Conservation (phyloP, 139 green algal species). For the Chlamydomonas incerta region DNA sequence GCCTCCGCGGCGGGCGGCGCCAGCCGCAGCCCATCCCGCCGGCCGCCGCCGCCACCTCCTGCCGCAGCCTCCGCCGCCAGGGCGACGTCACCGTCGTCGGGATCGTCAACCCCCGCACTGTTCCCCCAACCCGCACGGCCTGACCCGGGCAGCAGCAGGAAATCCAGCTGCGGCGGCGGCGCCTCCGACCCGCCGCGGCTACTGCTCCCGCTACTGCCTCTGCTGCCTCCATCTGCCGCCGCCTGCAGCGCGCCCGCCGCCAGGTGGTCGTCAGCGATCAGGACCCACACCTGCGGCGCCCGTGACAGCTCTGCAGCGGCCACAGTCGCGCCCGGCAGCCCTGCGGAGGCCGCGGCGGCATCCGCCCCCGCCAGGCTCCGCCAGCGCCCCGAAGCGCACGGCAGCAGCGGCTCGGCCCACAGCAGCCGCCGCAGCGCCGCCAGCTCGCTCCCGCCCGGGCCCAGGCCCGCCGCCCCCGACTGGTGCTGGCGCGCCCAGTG, state of each 20-base stretch:
- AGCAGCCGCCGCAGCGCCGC: neutral
- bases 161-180: neutral
- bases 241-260: constrained; percentile 9
- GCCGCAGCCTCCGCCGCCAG: too few species aligned
- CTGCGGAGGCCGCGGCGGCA: too few species aligned
- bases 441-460: neutral
- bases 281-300: neutral
- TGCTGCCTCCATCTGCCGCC: too few species aligned
- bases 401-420: constrained; percentile 13
- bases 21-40: neutral
- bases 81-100: too few species aligned
- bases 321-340: too few species aligned
- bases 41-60: neutral
- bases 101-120: too few species aligned
- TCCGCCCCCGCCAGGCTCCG: neutral
- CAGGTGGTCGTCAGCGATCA: constrained; percentile 24
- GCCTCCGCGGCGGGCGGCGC: neutral
- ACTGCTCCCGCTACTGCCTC: too few species aligned
- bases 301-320: neutral
- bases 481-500: neutral
- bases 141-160: neutral
- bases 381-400: constrained; percentile 23
- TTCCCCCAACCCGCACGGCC: too few species aligned
- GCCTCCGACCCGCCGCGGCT: neutral
- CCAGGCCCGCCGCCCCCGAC: neutral